Base-by-base conservation (phyloP, 345 rosid species). In the Salix udensis region DNA sequence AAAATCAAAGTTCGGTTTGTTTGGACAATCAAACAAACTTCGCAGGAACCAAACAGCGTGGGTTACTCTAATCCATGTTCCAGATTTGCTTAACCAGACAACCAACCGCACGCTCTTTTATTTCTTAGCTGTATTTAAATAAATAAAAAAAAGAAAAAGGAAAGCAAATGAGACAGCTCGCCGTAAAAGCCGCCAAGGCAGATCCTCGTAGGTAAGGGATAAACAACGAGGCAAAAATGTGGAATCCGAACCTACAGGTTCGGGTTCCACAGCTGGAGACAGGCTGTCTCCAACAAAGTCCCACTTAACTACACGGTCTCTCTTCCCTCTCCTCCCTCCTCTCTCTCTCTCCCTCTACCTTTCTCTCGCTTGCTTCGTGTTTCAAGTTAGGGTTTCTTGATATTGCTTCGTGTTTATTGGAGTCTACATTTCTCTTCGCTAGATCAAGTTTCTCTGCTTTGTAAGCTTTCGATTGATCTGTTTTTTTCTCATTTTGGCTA, bases 231-330 rank as follows among this genome's bases (percentile, higher is more conserved):
- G 74, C 81, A 4, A 67, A 61, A 10, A 34, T 60, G 60, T 62
- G 4, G 71, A 44, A 68, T 31, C 88, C 88, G 85, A 82, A 81
- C 80, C 96, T 82, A 70, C 26, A 79, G 88, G 78, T 70, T 85
- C 89, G 91, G 92, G 74, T 24, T 78, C 80, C 78, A 90, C 91
- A 96, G 99, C 97, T 96, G 99, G 98, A 90, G 83, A 92, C 98
- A 96, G 98, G 82, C 98, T 96, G 99, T 92, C 98, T 88, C 91
- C 97, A 93, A 93, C 98, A 88, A 89, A 89, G 94, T 86, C 88
- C 91, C 93, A 88, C 91, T 88, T 64, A 86, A 77, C 84, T 80
- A 74, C 83, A 79, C 11, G 71, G 77, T 74, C 73, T 78, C 70
- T 76, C 72, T 48, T 23, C 5, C 19, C 42, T 58, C 69, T 52